Evolutionary conservation across 1,284 basidiomycete species (phyloP), one percentile per base, ranked within the genome.

Genomic region (Kalmanozyma brasiliensis): DNA sequence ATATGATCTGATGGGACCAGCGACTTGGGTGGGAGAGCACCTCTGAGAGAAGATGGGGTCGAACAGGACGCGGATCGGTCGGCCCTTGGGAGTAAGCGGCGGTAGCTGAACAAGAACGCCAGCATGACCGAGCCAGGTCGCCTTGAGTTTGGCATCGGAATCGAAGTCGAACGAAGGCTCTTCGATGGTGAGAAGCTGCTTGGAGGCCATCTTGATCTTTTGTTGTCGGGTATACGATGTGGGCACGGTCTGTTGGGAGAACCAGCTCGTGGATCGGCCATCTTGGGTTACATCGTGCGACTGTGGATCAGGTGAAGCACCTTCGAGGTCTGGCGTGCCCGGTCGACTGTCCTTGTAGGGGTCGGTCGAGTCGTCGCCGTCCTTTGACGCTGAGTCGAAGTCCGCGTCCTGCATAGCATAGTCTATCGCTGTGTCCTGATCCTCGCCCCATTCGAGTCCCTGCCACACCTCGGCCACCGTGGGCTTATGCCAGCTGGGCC

Each of bases 11-110:
- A 53, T 36, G 0, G 79, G 79, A 2, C 79, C 79, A 7, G 72
- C 58, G 8, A 70, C 49, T 42, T 78, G 76, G 2, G 71, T 67
- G 3, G 79, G 79, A 23, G 79, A 81, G 56, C 79, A 78, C 20
- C 79, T 57, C 48, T 71, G 45, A 1, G 77, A 80, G 26, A 81
- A 81, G 59, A 81, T 80, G 8, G 79, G 79, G 48, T 81, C 79
- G 42, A 80, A 80, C 4, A 81, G 66, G 2, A 76, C 40, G 2
- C 63, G 58, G 6, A 79, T 35, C 0, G 77, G 72, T 26, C 46
- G 34, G 3, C 47, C 37, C 2, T 36, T 20, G 1, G 35, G n/a
- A 24, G 14, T 41, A 20, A 68, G 49, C 0, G 70, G 35, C 7
- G 78, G 60, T 0, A 81, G 57, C 48, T 80, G 70, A 1, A 80